Conservation (phyloP, 495 filamentous ascomycete species). For the Penicillium angulare region DNA sequence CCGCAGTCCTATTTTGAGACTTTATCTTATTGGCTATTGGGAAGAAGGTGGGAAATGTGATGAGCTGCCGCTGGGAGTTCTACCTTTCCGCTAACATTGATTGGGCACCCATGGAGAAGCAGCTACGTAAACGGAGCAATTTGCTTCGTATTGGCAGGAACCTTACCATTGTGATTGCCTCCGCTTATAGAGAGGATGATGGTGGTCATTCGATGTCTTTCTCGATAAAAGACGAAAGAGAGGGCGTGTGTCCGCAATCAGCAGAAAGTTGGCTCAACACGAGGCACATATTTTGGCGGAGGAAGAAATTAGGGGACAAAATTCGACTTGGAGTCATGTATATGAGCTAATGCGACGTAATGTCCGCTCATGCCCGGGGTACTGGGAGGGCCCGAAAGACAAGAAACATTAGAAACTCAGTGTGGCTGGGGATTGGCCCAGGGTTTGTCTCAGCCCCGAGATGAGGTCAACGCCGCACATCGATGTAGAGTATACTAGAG, state of each 20-base stretch:
- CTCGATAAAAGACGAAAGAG: conserved; percentile 9
- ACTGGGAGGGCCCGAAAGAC: conserved; percentile 13
- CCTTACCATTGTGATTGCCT: conserved; percentile 8
- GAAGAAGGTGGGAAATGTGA: background rate
- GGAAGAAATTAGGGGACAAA: conserved; percentile 8
- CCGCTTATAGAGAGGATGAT: conserved; percentile 14
- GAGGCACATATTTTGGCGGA: conserved; percentile 12
- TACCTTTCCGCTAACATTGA: background rate
- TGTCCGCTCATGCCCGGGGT: conserved; percentile 8
- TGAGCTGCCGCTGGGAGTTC: background rate
- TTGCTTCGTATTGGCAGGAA: conserved; percentile 15
- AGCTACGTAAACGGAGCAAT: conserved; percentile 17
- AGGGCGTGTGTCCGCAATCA: conserved; percentile 15
- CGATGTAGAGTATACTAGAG: too few species aligned
- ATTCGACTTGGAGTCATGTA: conserved; percentile 6
- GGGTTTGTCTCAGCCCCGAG: too few species aligned
- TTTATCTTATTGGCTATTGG: background rate
- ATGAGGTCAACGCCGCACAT: too few species aligned
- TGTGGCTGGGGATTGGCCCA: too few species aligned
- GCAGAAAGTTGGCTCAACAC: conserved; percentile 14
- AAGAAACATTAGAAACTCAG: conserved; percentile 1
- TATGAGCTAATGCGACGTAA: conserved; percentile 7
- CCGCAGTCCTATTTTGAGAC: background rate
- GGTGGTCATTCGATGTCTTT: conserved; percentile 1
- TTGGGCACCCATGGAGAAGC: conserved; percentile 10